Evolutionary conservation across 495 filamentous ascomycete species (phyloP).

Genomic region (Talaromyces adpressus): DNA sequence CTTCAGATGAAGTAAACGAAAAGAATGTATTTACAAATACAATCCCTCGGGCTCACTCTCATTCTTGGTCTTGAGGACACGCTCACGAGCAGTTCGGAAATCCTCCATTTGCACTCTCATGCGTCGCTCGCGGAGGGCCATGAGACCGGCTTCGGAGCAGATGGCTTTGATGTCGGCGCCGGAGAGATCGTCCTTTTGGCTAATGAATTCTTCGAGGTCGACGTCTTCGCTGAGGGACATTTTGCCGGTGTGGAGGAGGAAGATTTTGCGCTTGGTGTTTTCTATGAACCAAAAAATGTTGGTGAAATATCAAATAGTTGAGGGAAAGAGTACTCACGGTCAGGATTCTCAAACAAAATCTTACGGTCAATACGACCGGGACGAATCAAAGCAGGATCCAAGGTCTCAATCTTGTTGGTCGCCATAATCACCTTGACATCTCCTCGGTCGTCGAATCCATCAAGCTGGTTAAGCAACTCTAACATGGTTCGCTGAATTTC

Average conservation of each 20-base stretch:
- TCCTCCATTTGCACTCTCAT: slow-evolving; percentile 99
- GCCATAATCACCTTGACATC: slow-evolving; percentile 99
- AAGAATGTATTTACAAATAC: slow-evolving; percentile 68
- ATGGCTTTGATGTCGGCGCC: slow-evolving; percentile 99
- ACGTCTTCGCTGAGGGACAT: slow-evolving; percentile 96
- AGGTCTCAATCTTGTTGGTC: slow-evolving; percentile 98
- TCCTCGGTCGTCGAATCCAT: slow-evolving; percentile 97
- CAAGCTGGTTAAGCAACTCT: slow-evolving; percentile 95
- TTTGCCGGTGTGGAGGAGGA: slow-evolving; percentile 97
- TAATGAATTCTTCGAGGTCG: slow-evolving; percentile 97
- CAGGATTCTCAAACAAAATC: slow-evolving; percentile 98
- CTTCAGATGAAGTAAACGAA: neutral
- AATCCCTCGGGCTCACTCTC: slow-evolving; percentile 97
- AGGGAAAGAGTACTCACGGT: slow-evolving; percentile 55
- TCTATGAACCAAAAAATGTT: slow-evolving; percentile 41
- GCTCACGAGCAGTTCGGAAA: slow-evolving; percentile 85
- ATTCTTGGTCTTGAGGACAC: slow-evolving; percentile 97
- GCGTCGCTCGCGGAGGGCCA: slow-evolving; percentile 88
- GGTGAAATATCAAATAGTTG: slow-evolving; percentile 14
- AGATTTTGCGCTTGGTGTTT: slow-evolving; percentile 99
- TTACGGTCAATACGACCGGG: slow-evolving; percentile 98
- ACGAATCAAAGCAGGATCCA: slow-evolving; percentile 93
- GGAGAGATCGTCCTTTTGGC: slow-evolving; percentile 94
- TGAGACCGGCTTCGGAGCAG: slow-evolving; percentile 92
- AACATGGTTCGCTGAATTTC: slow-evolving; percentile 99